A percentile compares a stretch with the other conserved stretches of the same genome.
Conservation (phyloP, 2,329 filamentous ascomycete species). For the Bimuria novae-zelandiae region DNA sequence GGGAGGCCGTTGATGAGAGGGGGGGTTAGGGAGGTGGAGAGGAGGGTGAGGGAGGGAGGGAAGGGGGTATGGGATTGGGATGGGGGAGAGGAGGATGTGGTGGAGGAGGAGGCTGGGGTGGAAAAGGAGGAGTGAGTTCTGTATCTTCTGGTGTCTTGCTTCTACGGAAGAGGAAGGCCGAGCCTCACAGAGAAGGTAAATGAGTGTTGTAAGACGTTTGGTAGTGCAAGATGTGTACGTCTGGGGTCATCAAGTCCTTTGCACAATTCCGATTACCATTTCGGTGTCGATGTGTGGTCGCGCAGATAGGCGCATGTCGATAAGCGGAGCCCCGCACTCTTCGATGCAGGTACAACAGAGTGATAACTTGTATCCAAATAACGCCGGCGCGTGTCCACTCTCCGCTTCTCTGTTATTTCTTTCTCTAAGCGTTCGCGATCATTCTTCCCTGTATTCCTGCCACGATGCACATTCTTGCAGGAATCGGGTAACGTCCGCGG, state of each 20-base stretch:
- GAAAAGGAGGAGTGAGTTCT: neutral
- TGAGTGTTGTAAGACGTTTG: neutral
- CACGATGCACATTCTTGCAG: neutral
- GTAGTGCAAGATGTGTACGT: neutral
- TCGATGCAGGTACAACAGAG: slow-evolving; percentile 7
- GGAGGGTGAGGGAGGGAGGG: neutral
- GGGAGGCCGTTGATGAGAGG: slow-evolving; percentile 65
- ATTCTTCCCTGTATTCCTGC: neutral
- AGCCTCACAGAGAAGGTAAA: neutral
- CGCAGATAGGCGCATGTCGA: neutral
- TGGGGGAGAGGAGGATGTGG: slow-evolving; percentile 6
- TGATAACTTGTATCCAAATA: too few relatives aligned
- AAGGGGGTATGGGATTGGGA: slow-evolving; percentile 7
- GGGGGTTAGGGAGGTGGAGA: slow-evolving; percentile 45
- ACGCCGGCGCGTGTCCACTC: slow-evolving; percentile 1
- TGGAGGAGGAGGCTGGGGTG: neutral
- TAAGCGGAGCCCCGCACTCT: neutral
- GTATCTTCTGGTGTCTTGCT: neutral
- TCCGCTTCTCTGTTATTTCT: neutral
- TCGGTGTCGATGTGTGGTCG: neutral
- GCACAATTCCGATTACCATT: neutral
- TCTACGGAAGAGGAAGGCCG: neutral
- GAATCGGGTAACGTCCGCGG: slow-evolving; percentile 15
- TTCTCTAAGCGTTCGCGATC: slow-evolving; percentile 9
- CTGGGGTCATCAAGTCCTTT: slow-evolving; percentile 4